Base-by-base conservation (phyloP, 768 basidiomycete species). In the Boletus bicolor region DNA sequence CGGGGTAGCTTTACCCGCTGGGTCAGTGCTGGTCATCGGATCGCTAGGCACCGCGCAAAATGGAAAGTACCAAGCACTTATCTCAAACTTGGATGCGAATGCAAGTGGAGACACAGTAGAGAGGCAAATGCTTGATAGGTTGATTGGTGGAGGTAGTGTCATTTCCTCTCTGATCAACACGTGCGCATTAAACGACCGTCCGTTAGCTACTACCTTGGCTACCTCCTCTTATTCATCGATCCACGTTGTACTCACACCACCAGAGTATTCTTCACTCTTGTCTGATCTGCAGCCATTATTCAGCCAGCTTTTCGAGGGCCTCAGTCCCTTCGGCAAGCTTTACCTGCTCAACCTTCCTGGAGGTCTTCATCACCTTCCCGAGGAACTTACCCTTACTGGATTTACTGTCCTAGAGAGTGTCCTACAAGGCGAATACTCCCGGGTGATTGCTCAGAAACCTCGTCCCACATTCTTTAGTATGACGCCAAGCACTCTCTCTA, bases 71-170 rank as follows among this genome's bases (percentile, higher is more conserved):
- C 90, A 93, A 69, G 70, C 79, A 1, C 73, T 91, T 57, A 78
- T 91, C 49, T 77, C 82, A 7, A 75, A 78, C 59, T 73, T 92
- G 55, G 81, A 83, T 69, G 71, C 70, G 54, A 77, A 76, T 17
- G 32, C 58, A 30, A 30, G 36, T 24, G 58, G 62, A 19, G 71
- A 79, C 58, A 65, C 73, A 35, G 84, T 91, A 32, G 91, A 94
- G 63, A 86, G 81, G 64, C 85, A 92, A 67, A 83, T 94, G 76
- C 73, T 93, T 30, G 92, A 95, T 69, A 79, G 93, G 57, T 73
- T 95, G 57, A 74, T 92, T 15, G 91, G 91, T 71, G 80, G 82
- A 75, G 92, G 92, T 93, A 64, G 19, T 44, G 11, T 44, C 32
- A 9, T 44, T 50, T 59, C 35, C 51, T 56, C 42, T 53, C 32